Base-by-base conservation (phyloP, 768 basidiomycete genomes). In the Termitomyces heimii region DNA sequence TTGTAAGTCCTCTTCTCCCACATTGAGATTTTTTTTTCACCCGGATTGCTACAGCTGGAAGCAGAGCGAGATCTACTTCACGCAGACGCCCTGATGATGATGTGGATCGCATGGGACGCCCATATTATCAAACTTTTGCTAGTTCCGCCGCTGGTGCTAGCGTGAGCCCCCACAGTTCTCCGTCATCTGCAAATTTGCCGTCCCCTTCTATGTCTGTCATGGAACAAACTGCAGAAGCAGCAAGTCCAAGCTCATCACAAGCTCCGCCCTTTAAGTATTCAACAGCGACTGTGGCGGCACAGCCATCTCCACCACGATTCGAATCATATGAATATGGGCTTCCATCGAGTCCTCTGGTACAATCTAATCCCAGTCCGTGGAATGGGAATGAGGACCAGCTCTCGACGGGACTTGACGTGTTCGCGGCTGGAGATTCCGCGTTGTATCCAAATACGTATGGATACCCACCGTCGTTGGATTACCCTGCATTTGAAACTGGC, bases 131-230 rank as follows among this genome's bases (percentile, higher is more conserved):
- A 39, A 76, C 78, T 31, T 85, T 85, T 63, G 75, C 82, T 4
- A 82, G 81, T 56, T 82, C 85, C 10, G 75, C 75, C 6, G 72
- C 77, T 26, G 66, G 73, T 16, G 71, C 71, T 26, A 67, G 77
- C 24, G 64, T 79, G 10, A 89, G 87, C 66, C 77, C 84, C 8
- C 88, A 89, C 63, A 86, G 89, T 66, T 92, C 89, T 14, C 89
- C 89, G 1, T 82, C 82, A 2, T 92, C 89, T 13, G 81, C 76
- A 14, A 85, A 85, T 68, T 71, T 86, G 28, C 86, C 89, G 3
- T 91, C 89, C 3, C 89, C 89, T 16, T 73, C 83, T 6, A 82
- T 81, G 67, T 73, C 83, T 24, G 73, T 72, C 13, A 64, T 76
- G 40, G 83, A 83, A 55, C 70, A 77, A 26, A 68, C 76, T 2